Evolutionary conservation across 2,329 filamentous ascomycete species (phyloP).

Genomic region (Rugonectria rugulosa): DNA sequence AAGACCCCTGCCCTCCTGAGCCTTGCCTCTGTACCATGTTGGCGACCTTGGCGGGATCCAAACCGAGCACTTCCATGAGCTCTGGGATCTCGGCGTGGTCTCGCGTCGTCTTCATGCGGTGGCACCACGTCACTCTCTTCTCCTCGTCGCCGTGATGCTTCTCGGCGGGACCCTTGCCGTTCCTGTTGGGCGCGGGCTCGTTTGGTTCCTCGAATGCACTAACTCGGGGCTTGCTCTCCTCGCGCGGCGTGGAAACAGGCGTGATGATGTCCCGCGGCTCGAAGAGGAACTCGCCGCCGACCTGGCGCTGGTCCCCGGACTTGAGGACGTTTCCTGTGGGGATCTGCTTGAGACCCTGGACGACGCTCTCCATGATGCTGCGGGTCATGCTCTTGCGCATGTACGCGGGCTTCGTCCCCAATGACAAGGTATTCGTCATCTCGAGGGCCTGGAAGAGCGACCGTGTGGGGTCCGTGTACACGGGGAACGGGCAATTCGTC

Average conservation of each 20-base stretch:
- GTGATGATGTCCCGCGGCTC: constrained; percentile 59
- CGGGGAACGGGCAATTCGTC: constrained; percentile 73
- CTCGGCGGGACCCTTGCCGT: constrained; percentile 20
- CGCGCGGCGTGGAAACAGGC: constrained; percentile 54
- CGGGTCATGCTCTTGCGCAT: constrained; percentile 63
- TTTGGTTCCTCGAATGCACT: constrained; percentile 30
- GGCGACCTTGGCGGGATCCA: constrained; percentile 48
- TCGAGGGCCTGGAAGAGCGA: constrained; percentile 72
- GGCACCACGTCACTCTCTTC: constrained; percentile 78
- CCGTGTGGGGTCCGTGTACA: constrained; percentile 77
- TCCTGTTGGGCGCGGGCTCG: background rate
- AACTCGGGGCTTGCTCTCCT: constrained; percentile 39
- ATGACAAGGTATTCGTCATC: constrained; percentile 69
- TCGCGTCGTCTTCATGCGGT: constrained; percentile 80
- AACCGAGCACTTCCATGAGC: constrained; percentile 68
- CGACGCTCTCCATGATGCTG: constrained; percentile 58
- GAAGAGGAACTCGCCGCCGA: constrained; percentile 83
- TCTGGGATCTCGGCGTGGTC: constrained; percentile 78
- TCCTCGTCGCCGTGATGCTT: constrained; percentile 50
- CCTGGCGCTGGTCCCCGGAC: constrained; percentile 71
- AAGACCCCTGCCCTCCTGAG: constrained; percentile 43
- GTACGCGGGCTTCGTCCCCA: constrained; percentile 70
- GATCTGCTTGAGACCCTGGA: constrained; percentile 67
- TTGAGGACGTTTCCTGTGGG: constrained; percentile 65
- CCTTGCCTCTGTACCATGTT: constrained; percentile 24